Evolutionary conservation across 306 rosid genomes (phyloP), one percentile per base, ranked within the genome.

Genomic region (Crotalaria pallida): DNA sequence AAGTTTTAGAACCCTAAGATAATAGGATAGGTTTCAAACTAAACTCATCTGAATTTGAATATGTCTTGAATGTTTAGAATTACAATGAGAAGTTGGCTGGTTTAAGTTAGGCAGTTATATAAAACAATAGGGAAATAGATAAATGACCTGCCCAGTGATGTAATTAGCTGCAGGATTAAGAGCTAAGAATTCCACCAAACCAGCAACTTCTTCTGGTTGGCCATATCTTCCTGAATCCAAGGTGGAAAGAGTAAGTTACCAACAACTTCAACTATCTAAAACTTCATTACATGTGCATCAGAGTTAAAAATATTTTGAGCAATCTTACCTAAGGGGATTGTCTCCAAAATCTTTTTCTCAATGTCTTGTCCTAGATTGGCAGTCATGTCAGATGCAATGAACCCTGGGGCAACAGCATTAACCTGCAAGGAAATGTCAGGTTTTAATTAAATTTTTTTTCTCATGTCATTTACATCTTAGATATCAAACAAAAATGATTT

Each of bases 351-450:
- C 61, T 84, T 88, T 72, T 86, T 86, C 87, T 88, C 90, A 9
- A 84, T 61, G 48, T 88, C 97, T 13, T 75, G 84, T 55, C 92
- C 88, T 1, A 91, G 84, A 76, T 86, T 82, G 45, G 91, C 92
- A 69, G 97, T 88, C 97, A 88, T 86, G 69, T 91, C 97, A 6
- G 97, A 88, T 60, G 96, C 83, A 85, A 91, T 86, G 58, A 86
- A 88, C 57, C 97, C 97, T 3, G 96, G 97, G 44, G 97, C 96
- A 62, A 91, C 78, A 48, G 97, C 97, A 82, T 91, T 91, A 69
- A 91, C 92, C 97, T 88, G 80, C 52, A 53, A 67, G 7, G 55
- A 78, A 71, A 69, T 22, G 34, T 18, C 4, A 19, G 33, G 45
- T 57, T 52, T 55, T 38, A 60, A 47, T 47, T 17, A 21, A n/a